Conservation (phyloP, 2,329 filamentous ascomycete genomes). For the Penicillium concentricum region DNA sequence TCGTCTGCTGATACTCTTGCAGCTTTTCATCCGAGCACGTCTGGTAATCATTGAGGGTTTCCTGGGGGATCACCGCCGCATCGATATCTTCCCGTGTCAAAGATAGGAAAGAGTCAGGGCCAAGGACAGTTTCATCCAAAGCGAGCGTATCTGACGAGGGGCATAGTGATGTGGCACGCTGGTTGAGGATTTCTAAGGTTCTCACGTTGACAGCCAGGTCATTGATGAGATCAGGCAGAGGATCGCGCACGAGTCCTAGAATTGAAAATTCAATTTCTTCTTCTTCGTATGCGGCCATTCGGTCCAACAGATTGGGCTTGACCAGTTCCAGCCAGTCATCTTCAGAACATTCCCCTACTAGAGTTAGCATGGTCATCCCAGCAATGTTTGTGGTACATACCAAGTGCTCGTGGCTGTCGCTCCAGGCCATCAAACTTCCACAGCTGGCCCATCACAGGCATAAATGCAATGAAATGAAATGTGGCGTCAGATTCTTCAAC, state of each 20-base stretch:
- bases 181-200: conserved; percentile 42
- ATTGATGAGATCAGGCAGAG: conserved; percentile 51
- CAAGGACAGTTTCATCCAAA: conserved; percentile 27
- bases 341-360: conserved; percentile 41
- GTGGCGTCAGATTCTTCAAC: conserved; percentile 59
- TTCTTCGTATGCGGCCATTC: conserved; percentile 67
- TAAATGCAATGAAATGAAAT: conserved; percentile 88
- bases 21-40: conserved; percentile 31
- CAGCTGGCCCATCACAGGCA: conserved; percentile 69
- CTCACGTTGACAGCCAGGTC: conserved; percentile 49
- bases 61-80: conserved; percentile 27
- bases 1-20: conserved; percentile 25
- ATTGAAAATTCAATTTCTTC: conserved; percentile 73
- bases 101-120: conserved; percentile 38
- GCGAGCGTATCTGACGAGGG: background rate
- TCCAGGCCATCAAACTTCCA: conserved; percentile 91
- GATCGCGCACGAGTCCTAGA: conserved; percentile 69
- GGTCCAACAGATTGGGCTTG: conserved; percentile 61
- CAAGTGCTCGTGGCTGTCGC: conserved; percentile 65
- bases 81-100: conserved; percentile 38
- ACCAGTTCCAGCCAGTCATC: conserved; percentile 67
- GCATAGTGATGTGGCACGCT: conserved; percentile 16
- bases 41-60: conserved; percentile 24
- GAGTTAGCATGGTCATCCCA: conserved; percentile 9
- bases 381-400: conserved; percentile 30